Percentiles rank a stretch among this genome's conserved stretches.
Conservation (phyloP, 1,139 yeast genomes). For the Lodderomyces parapsilosis region DNA sequence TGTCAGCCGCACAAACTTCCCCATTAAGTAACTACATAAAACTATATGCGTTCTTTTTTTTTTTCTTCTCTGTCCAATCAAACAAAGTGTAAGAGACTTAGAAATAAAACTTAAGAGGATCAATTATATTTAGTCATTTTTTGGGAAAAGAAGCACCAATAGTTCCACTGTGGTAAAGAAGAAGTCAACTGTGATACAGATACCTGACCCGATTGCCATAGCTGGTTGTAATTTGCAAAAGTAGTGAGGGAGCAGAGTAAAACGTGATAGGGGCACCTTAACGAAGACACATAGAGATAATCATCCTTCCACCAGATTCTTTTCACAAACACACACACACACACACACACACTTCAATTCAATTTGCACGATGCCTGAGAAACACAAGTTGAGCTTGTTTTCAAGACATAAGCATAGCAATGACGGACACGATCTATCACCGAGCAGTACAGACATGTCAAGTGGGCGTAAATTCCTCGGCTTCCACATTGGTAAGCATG, state of each 20-base stretch:
- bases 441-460: constrained; percentile 36
- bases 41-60: background rate
- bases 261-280: too few species aligned
- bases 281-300: too few species aligned
- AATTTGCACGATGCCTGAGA: constrained; percentile 39
- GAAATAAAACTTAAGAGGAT: background rate
- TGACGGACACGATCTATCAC: constrained; percentile 30
- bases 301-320: too few species aligned
- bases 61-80: constrained; percentile 1
- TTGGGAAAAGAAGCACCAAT: too few species aligned
- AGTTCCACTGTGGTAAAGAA: too few species aligned
- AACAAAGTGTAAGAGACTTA: background rate
- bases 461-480: constrained; percentile 33
- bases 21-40: background rate
- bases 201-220: background rate
- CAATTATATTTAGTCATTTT: too few species aligned
- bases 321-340: background rate
- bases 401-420: constrained; percentile 29
- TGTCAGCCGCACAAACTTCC: background rate
- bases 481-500: constrained; percentile 40
- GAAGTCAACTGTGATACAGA: background rate
- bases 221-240: constrained; percentile 47
- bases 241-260: constrained; percentile 46
- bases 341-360: background rate
- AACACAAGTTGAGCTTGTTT: constrained; percentile 45